These are phyloP conservation scores for Cladosporium oxysporum DNA, from an alignment of 2,329 filamentous ascomycete genomes.

Conservation along the genomic window DNA sequence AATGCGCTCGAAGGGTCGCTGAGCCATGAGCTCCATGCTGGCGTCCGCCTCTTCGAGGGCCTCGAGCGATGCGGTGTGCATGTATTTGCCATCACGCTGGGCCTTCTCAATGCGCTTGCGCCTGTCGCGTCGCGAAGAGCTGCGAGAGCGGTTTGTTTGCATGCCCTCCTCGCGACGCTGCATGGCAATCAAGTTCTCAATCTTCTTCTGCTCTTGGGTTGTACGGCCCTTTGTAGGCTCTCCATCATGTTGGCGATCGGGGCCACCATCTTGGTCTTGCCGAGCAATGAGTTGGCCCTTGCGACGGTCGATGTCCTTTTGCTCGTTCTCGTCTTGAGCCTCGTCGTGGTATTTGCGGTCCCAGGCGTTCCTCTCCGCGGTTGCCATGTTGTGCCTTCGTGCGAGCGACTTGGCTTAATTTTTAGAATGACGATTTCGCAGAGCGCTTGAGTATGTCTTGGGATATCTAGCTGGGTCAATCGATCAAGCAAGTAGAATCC, in stretches of 20 bases:
- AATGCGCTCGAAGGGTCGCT: slow-evolving; percentile 57
- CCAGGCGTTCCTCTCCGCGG: slow-evolving; percentile 6
- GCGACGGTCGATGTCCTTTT: slow-evolving; percentile 22
- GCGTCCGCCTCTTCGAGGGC: slow-evolving; percentile 55
- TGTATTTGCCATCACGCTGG: slow-evolving; percentile 52
- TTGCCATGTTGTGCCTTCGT: not conserved
- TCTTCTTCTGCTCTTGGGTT: slow-evolving; percentile 49
- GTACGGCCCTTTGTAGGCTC: slow-evolving; percentile 41
- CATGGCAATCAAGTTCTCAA: slow-evolving; percentile 40
- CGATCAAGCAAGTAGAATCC: not conserved
- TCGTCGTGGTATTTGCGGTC: slow-evolving; percentile 16
- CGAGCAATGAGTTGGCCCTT: slow-evolving; percentile 31
- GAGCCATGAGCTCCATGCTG: slow-evolving; percentile 49
- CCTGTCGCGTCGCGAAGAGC: slow-evolving; percentile 49
- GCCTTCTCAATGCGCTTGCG: slow-evolving; percentile 49
- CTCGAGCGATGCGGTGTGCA: slow-evolving; percentile 52
- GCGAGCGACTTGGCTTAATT: not conserved
- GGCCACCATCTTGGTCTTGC: slow-evolving; percentile 29
- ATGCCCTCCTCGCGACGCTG: slow-evolving; percentile 34
- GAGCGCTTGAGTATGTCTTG: not conserved
- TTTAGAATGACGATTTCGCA: not conserved
- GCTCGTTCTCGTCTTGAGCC: slow-evolving; percentile 4
- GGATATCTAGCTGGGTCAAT: not conserved
- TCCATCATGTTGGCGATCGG: slow-evolving; percentile 25
- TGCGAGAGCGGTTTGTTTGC: slow-evolving; percentile 49